Evolutionary conservation across 1,139 yeast genomes (phyloP).

Genomic region (Groenewaldozyma auringiensis): DNA sequence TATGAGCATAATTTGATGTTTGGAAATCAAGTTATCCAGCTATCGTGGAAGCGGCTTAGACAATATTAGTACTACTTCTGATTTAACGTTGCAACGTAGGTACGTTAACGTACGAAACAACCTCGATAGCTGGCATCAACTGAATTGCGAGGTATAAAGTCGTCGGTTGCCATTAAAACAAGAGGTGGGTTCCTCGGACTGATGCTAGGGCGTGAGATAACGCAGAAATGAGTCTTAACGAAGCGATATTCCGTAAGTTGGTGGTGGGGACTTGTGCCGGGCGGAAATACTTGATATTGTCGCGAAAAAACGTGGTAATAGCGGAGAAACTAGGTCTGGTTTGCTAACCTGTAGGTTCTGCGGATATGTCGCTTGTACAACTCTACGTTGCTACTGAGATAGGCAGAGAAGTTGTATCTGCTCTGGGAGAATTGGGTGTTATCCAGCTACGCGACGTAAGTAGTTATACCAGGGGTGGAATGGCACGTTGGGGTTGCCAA

Average conservation of each 20-base stretch:
- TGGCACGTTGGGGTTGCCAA: neutral
- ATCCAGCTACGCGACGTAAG: constrained; percentile 77
- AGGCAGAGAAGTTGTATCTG: constrained; percentile 80
- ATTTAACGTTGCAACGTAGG: no score
- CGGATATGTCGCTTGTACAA: constrained; percentile 92
- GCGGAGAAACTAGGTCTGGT: no score
- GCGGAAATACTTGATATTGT: no score
- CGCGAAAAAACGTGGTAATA: no score
- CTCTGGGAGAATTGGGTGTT: constrained; percentile 73
- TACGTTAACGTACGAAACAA: no score
- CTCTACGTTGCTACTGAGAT: constrained; percentile 86
- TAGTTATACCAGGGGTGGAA: constrained; percentile 3
- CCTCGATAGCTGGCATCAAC: no score
- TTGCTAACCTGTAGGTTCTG: constrained; percentile 65
- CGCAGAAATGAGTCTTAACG: constrained; percentile 9
- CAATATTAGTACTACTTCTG: no score
- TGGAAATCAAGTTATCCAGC: no score
- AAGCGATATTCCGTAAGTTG: constrained; percentile 24
- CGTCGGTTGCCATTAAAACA: neutral
- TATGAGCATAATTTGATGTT: no score
- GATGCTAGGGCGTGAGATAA: neutral
- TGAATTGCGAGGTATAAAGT: no score
- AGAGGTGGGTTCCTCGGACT: neutral
- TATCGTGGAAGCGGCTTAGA: no score
- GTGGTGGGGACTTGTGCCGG: neutral